Base-by-base conservation (phyloP, 345 rosid species). In the Excoecaria cochinchinensis region DNA sequence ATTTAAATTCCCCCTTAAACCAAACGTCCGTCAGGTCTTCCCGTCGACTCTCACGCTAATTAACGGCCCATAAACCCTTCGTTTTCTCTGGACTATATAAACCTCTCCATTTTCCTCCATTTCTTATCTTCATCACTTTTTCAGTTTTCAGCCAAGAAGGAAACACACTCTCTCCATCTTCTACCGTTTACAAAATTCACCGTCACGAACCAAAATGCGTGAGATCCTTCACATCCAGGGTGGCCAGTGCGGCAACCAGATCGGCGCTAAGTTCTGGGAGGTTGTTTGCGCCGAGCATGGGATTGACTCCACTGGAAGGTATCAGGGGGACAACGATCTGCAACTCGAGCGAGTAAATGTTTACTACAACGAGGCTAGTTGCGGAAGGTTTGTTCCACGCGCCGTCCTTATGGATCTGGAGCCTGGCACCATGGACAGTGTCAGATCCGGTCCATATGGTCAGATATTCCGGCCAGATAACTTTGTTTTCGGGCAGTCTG, bases 191-290 rank as follows among this genome's bases (percentile, higher is more conserved):
- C n/a, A 67, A 46, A 67, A 2, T 38, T n/a, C 71, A 21, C 55
- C 53, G 53, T 47, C n/a, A 51, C 72, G 46, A 36, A 55, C 40
- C 42, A 88, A 87, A 80, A 90, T 90, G 92, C 87, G 95, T 63
- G 92, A 90, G 77, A 90, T 90, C 81, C 91, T 90, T 70, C 95
- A 90, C 82, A 87, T 90, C 51, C 95, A 90, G 78, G 95, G 89
- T 11, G 92, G 95, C 38, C 95, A 90, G 52, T 90, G 95, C 66
- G 92, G 95, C 44, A 90, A 90, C 87, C 95, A 90, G 77, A 90
- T 90, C n/a, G 95, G 95, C 44, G 90, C 95, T 12, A 90, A 90
- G 76, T 90, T 90, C 87, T 90, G 95, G 95, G 95, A 90, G 82
- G 95, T 90, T 16, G 88, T 89, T 0, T 90, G 95, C 36, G 86